Evolutionary conservation across 2,329 filamentous ascomycete genomes (phyloP), one percentile per base, ranked within the genome.

Genomic region (Beauveria australis): DNA sequence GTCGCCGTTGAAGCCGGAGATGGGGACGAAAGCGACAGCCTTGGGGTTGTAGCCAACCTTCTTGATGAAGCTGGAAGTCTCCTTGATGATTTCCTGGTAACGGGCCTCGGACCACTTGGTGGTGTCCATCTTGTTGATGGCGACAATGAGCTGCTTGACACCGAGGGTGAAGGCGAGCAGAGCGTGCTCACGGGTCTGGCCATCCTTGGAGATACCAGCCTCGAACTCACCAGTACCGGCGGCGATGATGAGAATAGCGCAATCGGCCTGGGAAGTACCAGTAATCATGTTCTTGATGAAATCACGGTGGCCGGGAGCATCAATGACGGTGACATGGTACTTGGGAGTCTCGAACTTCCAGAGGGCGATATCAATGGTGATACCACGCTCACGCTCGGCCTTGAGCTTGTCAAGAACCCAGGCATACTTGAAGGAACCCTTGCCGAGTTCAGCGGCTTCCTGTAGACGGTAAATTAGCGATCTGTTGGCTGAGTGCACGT

Each of bases 271-370:
- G 81, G 94, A 99, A 77, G 94, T 97, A 92, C 94, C 94, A 89
- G 94, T 97, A 81, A 99, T 99, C 94, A 99, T 99, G 92, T 97
- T 99, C 93, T 99, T 99, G 91, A 99, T 97, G 88, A 97, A 99
- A 79, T 99, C 94, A 94, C 94, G 93, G 84, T 99, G 94, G 83
- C 94, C 94, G 76, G 94, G 94, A 80, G 94, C 94, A 77, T 99
- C 89, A 82, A 95, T 97, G 85, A 97, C 92, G 75, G 93, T 97
- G 81, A 97, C 92, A 78, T 91, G 89, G 87, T 96, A 97, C 84
- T 89, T 95, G 76, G 89, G 88, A 74, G 94, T 97, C 86, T 97
- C 92, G 87, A 97, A 97, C 90, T 97, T 97, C 94, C 94, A 97
- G 81, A 97, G 92, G 73, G 94, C 94, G 78, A 97, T 97, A 82